Evolutionary conservation across 129 eudicot species (phyloP).

Genomic region (Tanacetum coccineum): DNA sequence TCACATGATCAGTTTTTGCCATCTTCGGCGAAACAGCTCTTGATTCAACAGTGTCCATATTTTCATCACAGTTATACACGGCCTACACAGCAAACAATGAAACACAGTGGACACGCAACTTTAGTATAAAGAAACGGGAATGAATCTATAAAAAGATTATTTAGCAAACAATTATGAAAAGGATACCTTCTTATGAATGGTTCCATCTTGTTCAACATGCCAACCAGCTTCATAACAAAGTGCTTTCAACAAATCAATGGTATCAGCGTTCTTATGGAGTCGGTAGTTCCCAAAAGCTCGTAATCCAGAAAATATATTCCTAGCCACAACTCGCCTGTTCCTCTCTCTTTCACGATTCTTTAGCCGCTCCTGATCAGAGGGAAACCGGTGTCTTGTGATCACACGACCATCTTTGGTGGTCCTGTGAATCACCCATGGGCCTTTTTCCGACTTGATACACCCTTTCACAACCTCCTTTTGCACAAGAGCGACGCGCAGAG

Average conservation of each 20-base stretch:
- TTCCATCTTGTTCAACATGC: conserved; percentile 61
- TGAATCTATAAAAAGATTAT: too few species aligned
- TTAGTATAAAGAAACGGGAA: neutral
- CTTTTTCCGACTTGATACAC: conserved; percentile 43
- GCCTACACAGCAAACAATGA: neutral
- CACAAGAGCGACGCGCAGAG: too few species aligned
- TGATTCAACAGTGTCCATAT: conserved; percentile 1
- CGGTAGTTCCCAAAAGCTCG: conserved; percentile 46
- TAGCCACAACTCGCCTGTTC: conserved; percentile 30
- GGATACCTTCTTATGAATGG: conserved; percentile 39
- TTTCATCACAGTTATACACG: neutral
- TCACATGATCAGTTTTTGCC: neutral
- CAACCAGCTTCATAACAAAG: conserved; percentile 65
- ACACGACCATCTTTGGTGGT: conserved; percentile 43
- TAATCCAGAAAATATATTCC: conserved; percentile 44
- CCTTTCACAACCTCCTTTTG: conserved; percentile 26
- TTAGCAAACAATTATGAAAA: neutral
- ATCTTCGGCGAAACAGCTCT: neutral
- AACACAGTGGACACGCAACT: neutral
- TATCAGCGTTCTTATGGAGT: conserved; percentile 46
- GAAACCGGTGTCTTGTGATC: conserved; percentile 37
- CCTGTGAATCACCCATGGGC: conserved; percentile 62
- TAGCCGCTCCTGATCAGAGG: conserved; percentile 43
- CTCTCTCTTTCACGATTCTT: conserved; percentile 50
- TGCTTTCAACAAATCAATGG: conserved; percentile 48